Base-by-base conservation (phyloP, 495 filamentous ascomycete species). In the Pyrenula aspistea region DNA sequence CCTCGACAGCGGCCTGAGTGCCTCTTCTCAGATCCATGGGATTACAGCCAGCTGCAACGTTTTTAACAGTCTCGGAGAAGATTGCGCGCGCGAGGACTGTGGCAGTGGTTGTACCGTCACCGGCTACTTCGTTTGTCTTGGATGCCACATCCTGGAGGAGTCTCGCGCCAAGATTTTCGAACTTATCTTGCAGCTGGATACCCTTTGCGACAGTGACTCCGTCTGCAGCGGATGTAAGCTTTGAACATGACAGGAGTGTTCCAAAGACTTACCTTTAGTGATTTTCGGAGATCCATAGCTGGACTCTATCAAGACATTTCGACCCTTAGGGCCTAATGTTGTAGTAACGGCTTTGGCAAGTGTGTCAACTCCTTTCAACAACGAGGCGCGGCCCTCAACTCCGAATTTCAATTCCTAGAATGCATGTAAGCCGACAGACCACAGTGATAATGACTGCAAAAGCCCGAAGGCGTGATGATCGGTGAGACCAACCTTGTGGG, bases 41-140 rank as follows among this genome's bases (percentile, higher is more conserved):
- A 78, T 97, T 98, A 86, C 94, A 98, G 61, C 93, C 93, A 57
- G 93, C 94, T 61, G 93, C 93, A 61, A 98, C 93, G 73, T 98
- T 98, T 85, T 97, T 97, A 67, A 97, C 93, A 51, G 91, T 96
- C 81, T 97, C 94, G 71, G 93, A 93, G 82, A 98, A 98, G 77
- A 98, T 98, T 67, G 92, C 89, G 63, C 92, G 89, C 63, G 91
- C 94, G 53, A 98, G 87, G 65, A 96, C 91, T 56, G 93, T 98
- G 60, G 93, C 93, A 56, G 90, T 95, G 58, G 93, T 98, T 60
- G 93, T 98, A 73, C 93, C 93, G 69, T 98, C 93, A 85, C 93
- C 93, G 58, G 93, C 93, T 64, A 90, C 83, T 76, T 98, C 93
- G 79, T 98, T 98, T 61, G 93, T 98, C 84, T 98, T 98, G 65